A percentile compares a stretch with the other conserved stretches of the same genome.
Conservation (phyloP, 2,329 filamentous ascomycete species). For the Alternaria metachromatica region DNA sequence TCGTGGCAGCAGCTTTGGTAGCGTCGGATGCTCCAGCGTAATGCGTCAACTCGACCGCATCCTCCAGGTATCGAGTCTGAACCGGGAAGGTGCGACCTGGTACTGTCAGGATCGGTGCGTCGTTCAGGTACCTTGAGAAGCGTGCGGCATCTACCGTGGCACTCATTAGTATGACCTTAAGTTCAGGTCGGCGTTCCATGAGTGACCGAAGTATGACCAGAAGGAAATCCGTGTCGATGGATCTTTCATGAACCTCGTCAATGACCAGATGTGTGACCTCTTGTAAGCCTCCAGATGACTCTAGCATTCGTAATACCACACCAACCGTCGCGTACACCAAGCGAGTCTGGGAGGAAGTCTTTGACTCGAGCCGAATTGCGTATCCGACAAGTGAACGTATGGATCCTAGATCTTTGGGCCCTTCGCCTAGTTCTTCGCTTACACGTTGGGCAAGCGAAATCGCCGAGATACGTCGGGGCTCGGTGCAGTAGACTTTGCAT, state of each 20-base stretch:
- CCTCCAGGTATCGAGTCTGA: slow-evolving; percentile 84
- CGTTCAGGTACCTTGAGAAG: slow-evolving; percentile 86
- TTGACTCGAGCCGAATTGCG: slow-evolving; percentile 90
- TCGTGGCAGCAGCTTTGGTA: slow-evolving; percentile 60
- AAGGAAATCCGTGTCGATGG: slow-evolving; percentile 96
- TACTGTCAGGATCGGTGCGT: slow-evolving; percentile 86
- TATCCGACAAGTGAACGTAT: slow-evolving; percentile 87
- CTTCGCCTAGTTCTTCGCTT: slow-evolving; percentile 92
- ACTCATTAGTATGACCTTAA: slow-evolving; percentile 97
- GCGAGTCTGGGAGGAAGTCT: slow-evolving; percentile 79
- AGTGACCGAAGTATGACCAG: slow-evolving; percentile 89
- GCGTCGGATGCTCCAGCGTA: slow-evolving; percentile 57
- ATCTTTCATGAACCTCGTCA: slow-evolving; percentile 92
- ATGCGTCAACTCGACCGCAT: slow-evolving; percentile 86
- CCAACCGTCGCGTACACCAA: slow-evolving; percentile 87
- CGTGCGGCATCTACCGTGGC: slow-evolving; percentile 92
- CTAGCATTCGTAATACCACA: slow-evolving; percentile 98
- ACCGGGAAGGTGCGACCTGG: slow-evolving; percentile 95
- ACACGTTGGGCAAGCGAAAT: slow-evolving; percentile 93
- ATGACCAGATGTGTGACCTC: slow-evolving; percentile 94
- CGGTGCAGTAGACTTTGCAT: slow-evolving; percentile 95
- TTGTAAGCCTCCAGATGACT: slow-evolving; percentile 81
- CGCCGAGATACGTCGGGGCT: slow-evolving; percentile 93
- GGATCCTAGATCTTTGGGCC: slow-evolving; percentile 80
- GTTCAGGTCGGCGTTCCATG: slow-evolving; percentile 74